Base-by-base conservation (phyloP, 345 rosid genomes). In the Ailanthus altissimus region DNA sequence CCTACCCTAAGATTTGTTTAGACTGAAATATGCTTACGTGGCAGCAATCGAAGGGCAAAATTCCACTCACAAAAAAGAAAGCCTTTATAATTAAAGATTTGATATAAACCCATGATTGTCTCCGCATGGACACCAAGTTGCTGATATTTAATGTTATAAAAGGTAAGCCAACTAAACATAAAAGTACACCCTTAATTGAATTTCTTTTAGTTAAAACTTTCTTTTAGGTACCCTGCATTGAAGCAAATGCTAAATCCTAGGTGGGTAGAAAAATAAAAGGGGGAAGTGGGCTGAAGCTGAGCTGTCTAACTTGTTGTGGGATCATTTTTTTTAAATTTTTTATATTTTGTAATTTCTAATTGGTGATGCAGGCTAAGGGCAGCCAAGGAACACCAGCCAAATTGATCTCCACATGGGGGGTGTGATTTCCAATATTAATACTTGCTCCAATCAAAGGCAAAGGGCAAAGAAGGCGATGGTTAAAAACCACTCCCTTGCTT, bases 371-470 rank as follows among this genome's bases (percentile, higher is more conserved):
- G 47, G 47, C 47, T 60, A 66, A 74, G 77, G 84, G 82, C 83
- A 69, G 80, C 79, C 77, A 49, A 77, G 83, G 83, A 84, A 73
- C 74, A 79, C 83, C 79, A 72, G 21, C 77, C 82, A 79, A 80
- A 82, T 54, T 79, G 87, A 85, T 84, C 83, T 82, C 85, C 88
- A 79, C 87, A 77, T 77, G 87, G 86, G 81, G n/a, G 77, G 68
- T 23, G 83, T 56, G 36, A 79, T 13, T 9, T 1, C 62, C 80
- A 83, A 81, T 72, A 75, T 79, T 64, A 62, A 25, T 57, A 47
- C 74, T 21, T 57, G 54, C 47, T 43, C 77, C 75, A 73, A 62
- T 56, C 78, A 68, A 50, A 32, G n/a, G 6, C 42, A 23, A 59
- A 11, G 10, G 38, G 38, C 38, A 32, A 32, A n/a, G n/a, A 50